A percentile compares a stretch with the other conserved stretches of the same genome.
Evolutionary conservation across 208 protist genomes (phyloP).

Genomic region (Naegleria gruberi): DNA sequence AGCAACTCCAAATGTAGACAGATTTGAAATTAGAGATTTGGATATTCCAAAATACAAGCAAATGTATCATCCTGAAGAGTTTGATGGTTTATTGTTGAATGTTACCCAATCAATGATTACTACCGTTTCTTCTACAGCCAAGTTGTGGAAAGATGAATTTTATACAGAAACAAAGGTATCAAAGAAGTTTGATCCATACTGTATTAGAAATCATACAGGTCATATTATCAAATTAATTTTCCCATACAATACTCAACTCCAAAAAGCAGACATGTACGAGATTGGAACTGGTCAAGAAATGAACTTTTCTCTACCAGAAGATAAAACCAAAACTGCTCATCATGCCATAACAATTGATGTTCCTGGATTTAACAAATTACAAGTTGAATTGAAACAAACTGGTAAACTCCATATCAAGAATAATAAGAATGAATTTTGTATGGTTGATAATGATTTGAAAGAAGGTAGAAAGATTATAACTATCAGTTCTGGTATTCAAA

Average conservation of each 20-base stretch:
- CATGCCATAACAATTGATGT: not conserved
- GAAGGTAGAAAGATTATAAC: constrained; percentile 10
- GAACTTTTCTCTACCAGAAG: not conserved
- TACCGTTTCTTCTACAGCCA: not conserved
- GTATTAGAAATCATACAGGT: not conserved
- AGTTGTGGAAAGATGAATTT: constrained; percentile 14
- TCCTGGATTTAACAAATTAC: not conserved
- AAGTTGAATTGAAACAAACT: not conserved
- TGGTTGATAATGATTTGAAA: not conserved
- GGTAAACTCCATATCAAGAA: not conserved
- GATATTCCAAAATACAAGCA: not conserved
- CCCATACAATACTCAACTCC: not conserved
- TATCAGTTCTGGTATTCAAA: not conserved
- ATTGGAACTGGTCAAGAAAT: not conserved
- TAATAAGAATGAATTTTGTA: not conserved
- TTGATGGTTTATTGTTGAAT: not conserved
- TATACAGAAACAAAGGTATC: not conserved
- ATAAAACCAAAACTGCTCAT: not conserved
- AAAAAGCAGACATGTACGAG: not conserved
- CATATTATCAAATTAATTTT: not conserved
- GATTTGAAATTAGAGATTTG: not conserved
- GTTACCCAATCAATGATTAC: not conserved
- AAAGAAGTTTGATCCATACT: not conserved
- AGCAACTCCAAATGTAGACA: not conserved
- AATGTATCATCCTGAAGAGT: not conserved